Evolutionary conservation across 2,329 filamentous ascomycete genomes (phyloP).

Genomic region (Botrytis fabae): DNA sequence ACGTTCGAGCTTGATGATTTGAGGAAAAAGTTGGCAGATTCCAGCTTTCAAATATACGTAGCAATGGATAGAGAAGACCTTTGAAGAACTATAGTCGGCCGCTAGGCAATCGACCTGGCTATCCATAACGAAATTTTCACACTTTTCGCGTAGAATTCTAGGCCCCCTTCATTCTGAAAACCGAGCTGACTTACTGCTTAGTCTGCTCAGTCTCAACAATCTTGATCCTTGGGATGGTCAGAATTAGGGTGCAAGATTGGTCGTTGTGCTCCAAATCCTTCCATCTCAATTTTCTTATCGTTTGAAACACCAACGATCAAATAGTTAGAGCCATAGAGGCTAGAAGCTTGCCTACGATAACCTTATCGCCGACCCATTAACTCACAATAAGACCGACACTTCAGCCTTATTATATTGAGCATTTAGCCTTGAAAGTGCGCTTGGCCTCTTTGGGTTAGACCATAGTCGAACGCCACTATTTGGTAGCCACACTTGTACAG

Average conservation of each 20-base stretch:
- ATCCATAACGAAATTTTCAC: neutral
- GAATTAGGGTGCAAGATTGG: neutral
- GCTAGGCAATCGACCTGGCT: neutral
- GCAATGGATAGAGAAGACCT: slow-evolving; percentile 2
- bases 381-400: neutral
- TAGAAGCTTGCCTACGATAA: neutral
- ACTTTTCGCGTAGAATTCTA: neutral
- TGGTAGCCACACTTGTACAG: neutral
- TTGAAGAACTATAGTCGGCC: neutral
- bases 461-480: neutral
- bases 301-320: slow-evolving; percentile 19
- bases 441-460: neutral
- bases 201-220: neutral
- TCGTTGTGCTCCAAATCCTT: neutral
- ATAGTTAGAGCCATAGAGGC: neutral
- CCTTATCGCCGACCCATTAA: slow-evolving; percentile 7
- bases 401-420: neutral
- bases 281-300: neutral
- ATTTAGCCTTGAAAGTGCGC: neutral
- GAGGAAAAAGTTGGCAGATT: slow-evolving; percentile 8
- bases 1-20: neutral
- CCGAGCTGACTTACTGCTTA: neutral
- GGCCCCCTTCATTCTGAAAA: neutral
- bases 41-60: slow-evolving; percentile 14
- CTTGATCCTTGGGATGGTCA: neutral